Conservation (phyloP, 768 basidiomycete species). For the Phlebiopsis gigantea region DNA sequence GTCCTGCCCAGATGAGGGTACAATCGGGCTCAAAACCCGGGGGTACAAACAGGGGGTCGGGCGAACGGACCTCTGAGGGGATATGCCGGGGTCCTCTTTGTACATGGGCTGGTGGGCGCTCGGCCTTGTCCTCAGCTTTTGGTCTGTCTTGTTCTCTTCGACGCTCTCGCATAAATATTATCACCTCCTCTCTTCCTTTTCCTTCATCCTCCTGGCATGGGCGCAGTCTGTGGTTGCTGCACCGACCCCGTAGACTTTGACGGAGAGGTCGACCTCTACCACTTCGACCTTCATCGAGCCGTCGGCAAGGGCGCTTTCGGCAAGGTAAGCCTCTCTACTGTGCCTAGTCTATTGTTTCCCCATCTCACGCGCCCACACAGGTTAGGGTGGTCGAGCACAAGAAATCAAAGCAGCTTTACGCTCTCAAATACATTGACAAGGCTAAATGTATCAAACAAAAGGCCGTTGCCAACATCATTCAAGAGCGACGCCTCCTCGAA, state of each 20-base stretch:
- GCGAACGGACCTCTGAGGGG: too few relatives aligned
- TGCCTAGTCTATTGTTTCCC: background rate
- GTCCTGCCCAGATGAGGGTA: too few relatives aligned
- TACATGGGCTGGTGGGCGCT: conserved; percentile 5
- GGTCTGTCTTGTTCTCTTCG: conserved; percentile 23
- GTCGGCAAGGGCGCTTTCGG: conserved; percentile 98
- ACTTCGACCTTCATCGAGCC: conserved; percentile 92
- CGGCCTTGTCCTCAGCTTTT: conserved; percentile 16
- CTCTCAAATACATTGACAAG: conserved; percentile 98
- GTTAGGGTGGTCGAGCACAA: conserved; percentile 98
- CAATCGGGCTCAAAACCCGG: too few relatives aligned
- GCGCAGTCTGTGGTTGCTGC: conserved; percentile 27
- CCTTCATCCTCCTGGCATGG: conserved; percentile 17
- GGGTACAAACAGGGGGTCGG: too few relatives aligned
- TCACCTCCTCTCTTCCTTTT: conserved; percentile 11
- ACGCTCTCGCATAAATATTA: conserved; percentile 17
- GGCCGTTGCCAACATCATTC: conserved; percentile 89
- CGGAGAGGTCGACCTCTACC: conserved; percentile 76
- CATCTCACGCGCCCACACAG: conserved; percentile 32
- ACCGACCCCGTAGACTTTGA: conserved; percentile 50
- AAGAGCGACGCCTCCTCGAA: conserved; percentile 88
- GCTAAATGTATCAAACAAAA: conserved; percentile 85
- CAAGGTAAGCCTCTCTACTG: conserved; percentile 56
- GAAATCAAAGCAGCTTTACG: conserved; percentile 84
- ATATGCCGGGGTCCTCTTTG: too few relatives aligned